These are phyloP conservation scores for Eremochloa ophiuroides DNA, from an alignment of 176 grass and related monocot species.

Conservation along the genomic window DNA sequence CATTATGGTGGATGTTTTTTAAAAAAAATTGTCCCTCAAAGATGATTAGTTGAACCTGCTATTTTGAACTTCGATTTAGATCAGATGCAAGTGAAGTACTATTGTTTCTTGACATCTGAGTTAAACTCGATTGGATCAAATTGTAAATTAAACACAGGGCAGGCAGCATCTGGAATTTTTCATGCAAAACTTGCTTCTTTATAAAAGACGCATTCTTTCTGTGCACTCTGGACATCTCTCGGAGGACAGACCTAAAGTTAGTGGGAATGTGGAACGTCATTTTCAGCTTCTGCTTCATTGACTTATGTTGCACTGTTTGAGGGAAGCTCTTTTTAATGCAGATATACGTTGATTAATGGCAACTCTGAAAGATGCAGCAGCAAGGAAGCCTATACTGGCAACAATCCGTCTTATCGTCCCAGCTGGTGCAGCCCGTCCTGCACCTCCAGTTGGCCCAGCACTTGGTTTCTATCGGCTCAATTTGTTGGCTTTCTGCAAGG, in stretches of 20 bases:
- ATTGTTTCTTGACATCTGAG: background rate
- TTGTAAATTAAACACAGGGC: background rate
- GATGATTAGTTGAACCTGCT: background rate
- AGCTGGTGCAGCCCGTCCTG: conserved; percentile 69
- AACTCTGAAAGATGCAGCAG: conserved; percentile 66
- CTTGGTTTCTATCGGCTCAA: conserved; percentile 80
- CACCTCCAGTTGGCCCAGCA: conserved; percentile 70
- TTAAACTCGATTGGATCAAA: background rate
- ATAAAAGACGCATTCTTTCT: background rate
- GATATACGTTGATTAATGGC: conserved; percentile 43
- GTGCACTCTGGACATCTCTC: background rate
- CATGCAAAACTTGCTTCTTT: background rate
- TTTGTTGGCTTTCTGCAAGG: conserved; percentile 96
- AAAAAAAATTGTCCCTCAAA: background rate
- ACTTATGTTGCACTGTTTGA: background rate
- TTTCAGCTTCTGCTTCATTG: conserved; percentile 2
- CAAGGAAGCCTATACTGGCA: conserved; percentile 58
- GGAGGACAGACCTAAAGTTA: background rate
- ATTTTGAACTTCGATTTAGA: background rate
- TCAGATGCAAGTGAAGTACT: background rate
- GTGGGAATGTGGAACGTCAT: background rate
- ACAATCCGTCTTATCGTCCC: conserved; percentile 78
- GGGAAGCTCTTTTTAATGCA: conserved; percentile 13
- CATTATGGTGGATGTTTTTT: background rate
- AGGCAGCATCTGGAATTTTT: background rate